Percentiles rank a stretch among this genome's conserved stretches.
phyloP scores from a whole-genome alignment of 1,284 basidiomycete genomes.

The Leccinum subrobustum region DNA sequence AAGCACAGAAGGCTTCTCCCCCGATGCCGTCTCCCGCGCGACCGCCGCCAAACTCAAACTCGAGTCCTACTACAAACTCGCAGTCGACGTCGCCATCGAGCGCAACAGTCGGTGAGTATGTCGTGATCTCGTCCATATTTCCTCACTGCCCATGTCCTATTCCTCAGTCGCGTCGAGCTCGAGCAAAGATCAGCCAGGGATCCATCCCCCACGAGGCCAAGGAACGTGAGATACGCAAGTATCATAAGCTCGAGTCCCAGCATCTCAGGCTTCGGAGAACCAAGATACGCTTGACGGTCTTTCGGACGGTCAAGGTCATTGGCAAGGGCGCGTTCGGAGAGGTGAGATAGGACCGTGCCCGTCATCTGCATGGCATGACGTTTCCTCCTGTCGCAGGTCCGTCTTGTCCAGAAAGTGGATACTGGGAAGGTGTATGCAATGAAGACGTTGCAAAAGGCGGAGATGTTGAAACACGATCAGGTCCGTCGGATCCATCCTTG shows the following conservation, averaged over 20 bases:
- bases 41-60: too few species aligned
- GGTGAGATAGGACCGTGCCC: slow-evolving; percentile 40
- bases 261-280: slow-evolving; percentile 91
- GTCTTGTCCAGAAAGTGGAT: slow-evolving; percentile 95
- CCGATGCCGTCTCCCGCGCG: too few species aligned
- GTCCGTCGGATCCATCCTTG: slow-evolving; percentile 41
- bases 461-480: slow-evolving; percentile 99
- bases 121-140: too few species aligned
- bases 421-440: slow-evolving; percentile 99
- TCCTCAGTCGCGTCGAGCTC: too few species aligned
- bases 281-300: slow-evolving; percentile 90
- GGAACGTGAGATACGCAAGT: too few species aligned
- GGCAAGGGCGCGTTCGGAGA: slow-evolving; percentile 99
- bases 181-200: too few species aligned
- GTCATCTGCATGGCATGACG: neutral
- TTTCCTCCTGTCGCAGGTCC: slow-evolving; percentile 55
- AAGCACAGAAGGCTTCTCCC: too few species aligned
- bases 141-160: too few species aligned
- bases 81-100: too few species aligned
- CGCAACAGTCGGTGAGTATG: too few species aligned
- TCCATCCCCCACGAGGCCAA: too few species aligned
- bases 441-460: slow-evolving; percentile 97
- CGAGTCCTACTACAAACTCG: too few species aligned
- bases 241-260: slow-evolving; percentile 55
- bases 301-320: slow-evolving; percentile 97